Conservation (phyloP, 345 rosid species). For the Eucalyptus globulus region DNA sequence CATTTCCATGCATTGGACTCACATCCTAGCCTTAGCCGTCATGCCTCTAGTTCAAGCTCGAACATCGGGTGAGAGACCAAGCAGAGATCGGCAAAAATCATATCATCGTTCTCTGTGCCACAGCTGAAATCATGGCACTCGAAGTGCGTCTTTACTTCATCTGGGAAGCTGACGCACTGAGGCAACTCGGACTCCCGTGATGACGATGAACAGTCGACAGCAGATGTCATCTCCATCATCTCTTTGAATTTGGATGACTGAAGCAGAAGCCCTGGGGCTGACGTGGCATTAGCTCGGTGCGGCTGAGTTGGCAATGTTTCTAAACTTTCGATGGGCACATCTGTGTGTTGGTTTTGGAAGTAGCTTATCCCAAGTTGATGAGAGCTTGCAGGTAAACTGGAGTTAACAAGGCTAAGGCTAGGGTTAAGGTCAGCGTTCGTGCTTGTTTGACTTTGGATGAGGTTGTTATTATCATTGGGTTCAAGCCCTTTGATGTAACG, state of each 20-base stretch:
- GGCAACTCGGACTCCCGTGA: not conserved
- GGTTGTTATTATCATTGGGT: constrained; percentile 1
- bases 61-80: not conserved
- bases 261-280: constrained; percentile 53
- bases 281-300: constrained; percentile 9
- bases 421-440: not conserved
- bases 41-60: not conserved
- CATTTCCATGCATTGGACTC: not conserved
- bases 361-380: not conserved
- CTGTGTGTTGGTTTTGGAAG: not conserved
- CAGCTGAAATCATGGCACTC: constrained; percentile 1
- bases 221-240: constrained; percentile 49
- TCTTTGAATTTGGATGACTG: constrained; percentile 62
- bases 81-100: not conserved
- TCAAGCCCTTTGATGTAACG: constrained; percentile 65
- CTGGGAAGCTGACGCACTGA: constrained; percentile 55
- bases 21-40: not conserved
- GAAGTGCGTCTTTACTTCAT: constrained; percentile 61
- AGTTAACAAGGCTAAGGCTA: not conserved
- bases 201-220: constrained; percentile 6
- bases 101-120: not conserved
- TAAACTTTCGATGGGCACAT: not conserved
- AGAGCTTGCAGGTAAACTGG: not conserved
- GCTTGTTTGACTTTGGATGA: not conserved
- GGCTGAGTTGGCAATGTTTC: not conserved